Evolutionary conservation across 306 rosid species (phyloP), one percentile per base, ranked within the genome.

Genomic region (Glycine latifolia): DNA sequence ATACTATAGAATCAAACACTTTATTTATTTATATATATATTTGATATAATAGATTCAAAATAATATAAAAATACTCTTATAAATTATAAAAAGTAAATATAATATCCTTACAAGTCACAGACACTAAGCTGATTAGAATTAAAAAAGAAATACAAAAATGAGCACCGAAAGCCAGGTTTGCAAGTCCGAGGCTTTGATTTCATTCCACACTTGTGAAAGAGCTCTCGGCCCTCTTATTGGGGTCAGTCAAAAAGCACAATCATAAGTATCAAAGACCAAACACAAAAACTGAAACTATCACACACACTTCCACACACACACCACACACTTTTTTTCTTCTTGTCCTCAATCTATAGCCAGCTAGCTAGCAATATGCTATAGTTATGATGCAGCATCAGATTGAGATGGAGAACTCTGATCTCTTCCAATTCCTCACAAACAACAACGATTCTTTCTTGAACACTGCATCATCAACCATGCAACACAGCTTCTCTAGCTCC

Each of bases 221-320:
- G 54, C 13, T 49, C 54, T 11, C 13, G 20, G 20, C 20, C 20
- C 31, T 26, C 31, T 26, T 26, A 26, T 49, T 11, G 59, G 68
- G 69, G 48, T 79, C 48, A 76, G 90, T 88, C 93, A 87, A 89
- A 87, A 87, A 82, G 88, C 49, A 80, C 80, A 84, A 79, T 84
- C 84, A 86, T 86, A 73, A 82, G 53, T 81, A 82, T 71, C 78
- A 89, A n/a, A 72, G 7, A 41, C 74, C 88, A 75, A 80, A 3
- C n/a, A 10, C 54, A 46, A 77, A 67, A 65, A 55, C 74, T 41
- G 49, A 62, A 82, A 81, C 75, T 66, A 39, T 55, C 69, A 47
- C 11, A 52, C 75, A 39, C 76, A 8, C 12, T 2, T 12, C 6
- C 2, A 44, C 13, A 46, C 50, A 46, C 50, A n/a, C n/a, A n/a